Evolutionary conservation across 2,329 filamentous ascomycete genomes (phyloP).

Genomic region (Xylaria sp.): DNA sequence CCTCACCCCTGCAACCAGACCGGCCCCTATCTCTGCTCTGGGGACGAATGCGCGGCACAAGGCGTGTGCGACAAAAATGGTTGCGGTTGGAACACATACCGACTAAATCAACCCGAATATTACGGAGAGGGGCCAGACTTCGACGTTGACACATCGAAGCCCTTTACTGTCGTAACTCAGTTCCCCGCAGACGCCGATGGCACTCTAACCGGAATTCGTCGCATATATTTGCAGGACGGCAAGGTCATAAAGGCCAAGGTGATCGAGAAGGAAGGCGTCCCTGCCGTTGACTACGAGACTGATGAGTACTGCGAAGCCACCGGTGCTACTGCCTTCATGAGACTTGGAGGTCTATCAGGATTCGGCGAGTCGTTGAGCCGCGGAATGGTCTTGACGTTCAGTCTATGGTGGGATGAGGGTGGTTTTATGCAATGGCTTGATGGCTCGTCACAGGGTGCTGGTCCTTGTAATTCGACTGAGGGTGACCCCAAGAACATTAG

Average conservation of each 20-base stretch:
- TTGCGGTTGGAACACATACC: slow-evolving; percentile 52
- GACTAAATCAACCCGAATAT: slow-evolving; percentile 46
- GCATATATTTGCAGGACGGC: slow-evolving; percentile 51
- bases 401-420: slow-evolving; percentile 62
- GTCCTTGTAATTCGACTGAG: slow-evolving; percentile 59
- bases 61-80: slow-evolving; percentile 52
- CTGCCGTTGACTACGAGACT: slow-evolving; percentile 44
- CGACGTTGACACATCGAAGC: slow-evolving; percentile 49
- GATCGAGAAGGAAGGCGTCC: slow-evolving; percentile 47
- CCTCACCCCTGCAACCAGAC: slow-evolving; percentile 52
- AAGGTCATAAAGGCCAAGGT: slow-evolving; percentile 49
- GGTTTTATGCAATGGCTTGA: slow-evolving; percentile 65
- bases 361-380: slow-evolving; percentile 57
- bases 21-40: slow-evolving; percentile 47
- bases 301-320: slow-evolving; percentile 51
- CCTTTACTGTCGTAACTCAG: slow-evolving; percentile 52
- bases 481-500: slow-evolving; percentile 59
- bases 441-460: slow-evolving; percentile 59
- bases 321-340: slow-evolving; percentile 48
- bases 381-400: slow-evolving; percentile 62
- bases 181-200: slow-evolving; percentile 49
- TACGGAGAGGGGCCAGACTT: slow-evolving; percentile 47
- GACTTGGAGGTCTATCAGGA: slow-evolving; percentile 53
- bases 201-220: slow-evolving; percentile 48
- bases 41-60: slow-evolving; percentile 44